phyloP scores from a whole-genome alignment of 805 yeast genomes.

The Crinitomyces ghanaensis region DNA sequence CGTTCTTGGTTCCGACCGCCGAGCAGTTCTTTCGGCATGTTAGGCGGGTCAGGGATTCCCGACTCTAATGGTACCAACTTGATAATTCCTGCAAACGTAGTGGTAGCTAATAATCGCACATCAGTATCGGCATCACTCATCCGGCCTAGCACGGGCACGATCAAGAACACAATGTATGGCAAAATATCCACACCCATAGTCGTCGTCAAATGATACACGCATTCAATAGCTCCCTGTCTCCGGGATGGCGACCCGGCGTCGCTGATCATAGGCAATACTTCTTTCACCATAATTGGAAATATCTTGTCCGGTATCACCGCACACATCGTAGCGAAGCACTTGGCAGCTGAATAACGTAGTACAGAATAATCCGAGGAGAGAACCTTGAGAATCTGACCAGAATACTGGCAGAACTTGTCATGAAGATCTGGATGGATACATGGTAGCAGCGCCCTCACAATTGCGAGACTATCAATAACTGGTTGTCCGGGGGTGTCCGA shows the following conservation, averaged over 20 bases:
- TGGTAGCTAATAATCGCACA: constrained; percentile 82
- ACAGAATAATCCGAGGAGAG: constrained; percentile 68
- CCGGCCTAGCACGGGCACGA: constrained; percentile 92
- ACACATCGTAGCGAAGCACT: constrained; percentile 74
- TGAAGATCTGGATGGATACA: constrained; percentile 40
- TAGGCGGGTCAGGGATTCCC: constrained; percentile 91
- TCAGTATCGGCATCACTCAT: constrained; percentile 93
- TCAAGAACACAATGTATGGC: constrained; percentile 89
- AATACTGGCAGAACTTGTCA: constrained; percentile 36
- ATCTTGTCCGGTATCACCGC: constrained; percentile 55
- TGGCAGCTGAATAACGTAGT: constrained; percentile 80
- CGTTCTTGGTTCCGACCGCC: constrained; percentile 90
- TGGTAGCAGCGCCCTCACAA: constrained; percentile 63
- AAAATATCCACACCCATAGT: constrained; percentile 81
- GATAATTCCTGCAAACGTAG: constrained; percentile 92
- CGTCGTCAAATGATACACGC: constrained; percentile 71
- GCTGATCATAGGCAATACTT: constrained; percentile 66
- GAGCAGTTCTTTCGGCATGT: constrained; percentile 72
- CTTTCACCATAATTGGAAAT: constrained; percentile 68
- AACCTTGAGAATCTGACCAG: constrained; percentile 41
- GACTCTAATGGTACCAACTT: constrained; percentile 94
- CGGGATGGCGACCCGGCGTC: constrained; percentile 59
- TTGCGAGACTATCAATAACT: constrained; percentile 77
- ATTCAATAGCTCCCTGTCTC: constrained; percentile 91
- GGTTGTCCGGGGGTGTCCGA: constrained; percentile 51